Evolutionary conservation across 331 rosid species (phyloP).

Genomic region (Malus hybrid): DNA sequence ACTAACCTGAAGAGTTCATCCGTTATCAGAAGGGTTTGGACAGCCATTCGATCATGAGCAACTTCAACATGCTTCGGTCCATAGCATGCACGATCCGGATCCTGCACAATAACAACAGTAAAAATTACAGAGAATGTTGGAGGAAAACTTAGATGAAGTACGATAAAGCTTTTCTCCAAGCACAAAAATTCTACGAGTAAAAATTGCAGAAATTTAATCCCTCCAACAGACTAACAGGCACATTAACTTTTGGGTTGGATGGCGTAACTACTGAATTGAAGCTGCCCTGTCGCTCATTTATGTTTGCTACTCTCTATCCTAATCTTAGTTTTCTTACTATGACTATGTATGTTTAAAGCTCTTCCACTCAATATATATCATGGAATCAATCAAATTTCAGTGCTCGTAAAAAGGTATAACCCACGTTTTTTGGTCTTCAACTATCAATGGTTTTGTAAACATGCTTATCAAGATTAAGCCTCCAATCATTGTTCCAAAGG

Average conservation of each 20-base stretch:
- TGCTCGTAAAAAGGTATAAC: neutral
- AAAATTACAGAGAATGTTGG: neutral
- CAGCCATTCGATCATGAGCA: constrained; percentile 90
- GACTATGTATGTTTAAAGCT: too few species aligned
- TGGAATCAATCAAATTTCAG: too few species aligned
- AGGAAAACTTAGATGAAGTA: neutral
- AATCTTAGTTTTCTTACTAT: too few species aligned
- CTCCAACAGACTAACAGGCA: neutral
- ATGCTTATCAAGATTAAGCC: neutral
- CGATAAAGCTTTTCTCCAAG: neutral
- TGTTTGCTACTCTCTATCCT: neutral
- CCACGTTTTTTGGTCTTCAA: neutral
- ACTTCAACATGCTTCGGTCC: constrained; percentile 94
- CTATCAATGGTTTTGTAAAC: neutral
- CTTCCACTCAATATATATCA: too few species aligned
- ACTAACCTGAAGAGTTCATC: constrained; percentile 88
- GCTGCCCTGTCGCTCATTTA: neutral
- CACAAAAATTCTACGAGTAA: neutral
- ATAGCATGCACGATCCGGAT: constrained; percentile 82
- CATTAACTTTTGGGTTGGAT: neutral
- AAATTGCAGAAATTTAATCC: neutral
- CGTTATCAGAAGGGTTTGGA: constrained; percentile 80
- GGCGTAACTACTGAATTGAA: neutral
- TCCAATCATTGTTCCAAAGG: neutral
- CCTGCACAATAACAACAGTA: constrained; percentile 40